phyloP scores from a whole-genome alignment of 345 rosid species.

The Gossypium anomalum region DNA sequence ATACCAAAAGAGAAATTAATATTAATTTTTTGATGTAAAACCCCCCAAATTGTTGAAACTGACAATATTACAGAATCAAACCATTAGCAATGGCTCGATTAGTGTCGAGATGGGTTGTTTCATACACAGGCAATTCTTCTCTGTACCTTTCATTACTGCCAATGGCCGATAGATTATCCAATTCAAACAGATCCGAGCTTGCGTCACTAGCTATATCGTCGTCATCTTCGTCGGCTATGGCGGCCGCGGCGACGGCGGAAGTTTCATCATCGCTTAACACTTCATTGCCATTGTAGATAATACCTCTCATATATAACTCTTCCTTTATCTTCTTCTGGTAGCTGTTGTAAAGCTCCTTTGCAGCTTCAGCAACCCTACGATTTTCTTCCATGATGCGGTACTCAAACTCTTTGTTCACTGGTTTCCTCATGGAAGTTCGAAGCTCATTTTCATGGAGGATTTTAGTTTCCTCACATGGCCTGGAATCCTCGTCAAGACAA shows the following conservation, averaged over 20 bases:
- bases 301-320: constrained; percentile 14
- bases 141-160: constrained; percentile 57
- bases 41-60: constrained; percentile 44
- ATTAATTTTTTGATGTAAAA: constrained; percentile 40
- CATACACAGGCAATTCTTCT: constrained; percentile 92
- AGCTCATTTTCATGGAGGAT: constrained; percentile 22
- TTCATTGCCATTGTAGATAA: not conserved
- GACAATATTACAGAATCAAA: constrained; percentile 44
- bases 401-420: constrained; percentile 17
- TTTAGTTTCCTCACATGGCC: constrained; percentile 51
- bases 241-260: not conserved
- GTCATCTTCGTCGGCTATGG: constrained; percentile 30
- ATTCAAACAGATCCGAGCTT: constrained; percentile 89
- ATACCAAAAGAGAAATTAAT: constrained; percentile 17
- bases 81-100: constrained; percentile 78
- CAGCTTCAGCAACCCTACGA: constrained; percentile 59
- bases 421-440: not conserved
- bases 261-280: constrained; percentile 20
- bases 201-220: constrained; percentile 74
- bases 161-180: constrained; percentile 73
- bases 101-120: constrained; percentile 67
- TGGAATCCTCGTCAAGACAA: constrained; percentile 67
- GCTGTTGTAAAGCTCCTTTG: constrained; percentile 53
- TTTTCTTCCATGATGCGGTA: constrained; percentile 40
- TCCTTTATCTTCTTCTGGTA: constrained; percentile 46